Evolutionary conservation across 2,329 filamentous ascomycete genomes (phyloP), one percentile per base, ranked within the genome.

Genomic region (Cercospora sp.): DNA sequence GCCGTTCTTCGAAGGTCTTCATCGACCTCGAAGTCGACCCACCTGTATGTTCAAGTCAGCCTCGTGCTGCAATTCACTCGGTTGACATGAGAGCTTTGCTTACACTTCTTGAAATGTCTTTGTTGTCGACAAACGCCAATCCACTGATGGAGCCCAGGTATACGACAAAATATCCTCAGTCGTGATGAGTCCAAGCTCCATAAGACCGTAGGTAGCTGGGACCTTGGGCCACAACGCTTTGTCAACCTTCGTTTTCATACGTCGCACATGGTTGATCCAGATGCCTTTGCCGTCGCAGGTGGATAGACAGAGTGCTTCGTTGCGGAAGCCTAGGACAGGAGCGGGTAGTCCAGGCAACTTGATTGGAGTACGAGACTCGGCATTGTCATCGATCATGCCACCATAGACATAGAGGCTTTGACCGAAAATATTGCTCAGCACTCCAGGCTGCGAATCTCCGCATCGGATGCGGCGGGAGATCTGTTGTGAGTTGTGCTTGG

Each of bases 391-490:
- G n/a, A 82, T 70, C 12, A 72, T 70, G n/a, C 81, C 81, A 23
- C 81, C 81, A 63, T 82, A 82, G 13, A 82, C 63, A 59, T 81
- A 82, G 13, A 82, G 72, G 60, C 69, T 77, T 7, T 72, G 74
- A 0, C 79, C 80, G 48, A 82, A 79, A 0, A 81, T 63, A 28
- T 72, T 74, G 64, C 78, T 81, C 33, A 81, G 72, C 55, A 77
- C 80, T 36, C 81, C 81, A 3, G 81, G 81, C 71, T 82, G 81
- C 0, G 80, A 82, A 69, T 82, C 80, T 33, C 76, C 77, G 60
- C 76, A 79, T n/a, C 80, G 76, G 16, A 82, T 80, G 33, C 80
- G 75, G n/a, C 80, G 76, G 1, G 80, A 82, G n/a, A 82, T 79
- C 60, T 80, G 76, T 53, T 74, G 72, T 28, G 80, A 77, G 1